Evolutionary conservation across 805 yeast genomes (phyloP).

Genomic region (Kodamaea sagamina): DNA sequence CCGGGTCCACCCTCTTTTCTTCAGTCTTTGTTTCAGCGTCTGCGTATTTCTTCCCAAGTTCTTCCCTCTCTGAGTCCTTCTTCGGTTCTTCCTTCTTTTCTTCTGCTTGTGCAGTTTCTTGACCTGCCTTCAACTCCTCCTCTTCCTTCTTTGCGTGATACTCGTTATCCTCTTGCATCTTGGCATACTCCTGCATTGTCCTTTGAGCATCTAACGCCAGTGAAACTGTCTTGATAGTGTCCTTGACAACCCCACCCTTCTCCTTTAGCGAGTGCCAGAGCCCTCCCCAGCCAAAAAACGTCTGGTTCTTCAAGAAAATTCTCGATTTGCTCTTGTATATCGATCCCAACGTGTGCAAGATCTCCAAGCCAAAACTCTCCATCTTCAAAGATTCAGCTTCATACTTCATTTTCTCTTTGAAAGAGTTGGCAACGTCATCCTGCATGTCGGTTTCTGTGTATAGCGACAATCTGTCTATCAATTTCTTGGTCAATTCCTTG

Average conservation of each 20-base stretch:
- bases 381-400: conserved; percentile 83
- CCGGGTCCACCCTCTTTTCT: conserved; percentile 20
- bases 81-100: conserved; percentile 26
- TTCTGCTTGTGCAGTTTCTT: conserved; percentile 33
- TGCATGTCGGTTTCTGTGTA: conserved; percentile 47
- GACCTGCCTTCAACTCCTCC: conserved; percentile 13
- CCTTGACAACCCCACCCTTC: conserved; percentile 71
- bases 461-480: conserved; percentile 48
- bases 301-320: conserved; percentile 64
- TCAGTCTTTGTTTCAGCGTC: no score
- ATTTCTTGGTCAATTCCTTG: conserved; percentile 58
- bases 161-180: conserved; percentile 60
- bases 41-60: no score
- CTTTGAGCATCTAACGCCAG: conserved; percentile 78
- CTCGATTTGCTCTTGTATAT: conserved; percentile 66
- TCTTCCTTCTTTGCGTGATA: conserved; percentile 43
- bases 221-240: conserved; percentile 68
- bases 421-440: conserved; percentile 47
- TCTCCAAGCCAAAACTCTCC: conserved; percentile 85
- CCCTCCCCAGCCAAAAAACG: conserved; percentile 67
- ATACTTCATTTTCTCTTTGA: conserved; percentile 62
- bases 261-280: conserved; percentile 69
- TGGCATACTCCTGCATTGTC: conserved; percentile 71
- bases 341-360: conserved; percentile 72
- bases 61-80: conserved; percentile 18